phyloP scores from a whole-genome alignment of 805 yeast genomes.

The Debaryomyces prosopidis region DNA sequence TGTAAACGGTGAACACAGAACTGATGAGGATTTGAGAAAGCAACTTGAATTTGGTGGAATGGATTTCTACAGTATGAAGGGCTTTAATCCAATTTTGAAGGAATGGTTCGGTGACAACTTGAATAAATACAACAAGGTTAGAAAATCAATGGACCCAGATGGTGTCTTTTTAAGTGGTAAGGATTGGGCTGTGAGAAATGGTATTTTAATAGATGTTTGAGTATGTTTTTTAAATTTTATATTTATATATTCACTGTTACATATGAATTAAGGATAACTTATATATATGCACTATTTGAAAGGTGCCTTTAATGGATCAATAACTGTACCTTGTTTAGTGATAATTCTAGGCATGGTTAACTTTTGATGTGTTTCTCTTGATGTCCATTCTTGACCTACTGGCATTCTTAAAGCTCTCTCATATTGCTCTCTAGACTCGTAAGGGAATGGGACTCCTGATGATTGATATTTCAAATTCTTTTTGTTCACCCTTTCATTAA shows the following conservation, averaged over 20 bases:
- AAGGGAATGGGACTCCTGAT: slow-evolving; percentile 91
- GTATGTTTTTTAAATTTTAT: background rate
- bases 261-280: background rate
- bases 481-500: slow-evolving; percentile 84
- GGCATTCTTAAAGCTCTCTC: slow-evolving; percentile 94
- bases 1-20: slow-evolving; percentile 34
- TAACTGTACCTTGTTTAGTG: slow-evolving; percentile 83
- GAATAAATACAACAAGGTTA: slow-evolving; percentile 55
- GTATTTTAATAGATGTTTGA: slow-evolving; percentile 35
- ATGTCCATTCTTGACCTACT: slow-evolving; percentile 96
- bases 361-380: slow-evolving; percentile 82
- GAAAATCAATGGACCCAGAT: slow-evolving; percentile 74
- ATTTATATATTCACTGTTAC: background rate
- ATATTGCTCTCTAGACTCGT: slow-evolving; percentile 89
- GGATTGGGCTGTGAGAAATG: slow-evolving; percentile 83
- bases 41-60: slow-evolving; percentile 42
- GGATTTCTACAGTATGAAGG: slow-evolving; percentile 73
- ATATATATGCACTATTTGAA: slow-evolving; percentile 44
- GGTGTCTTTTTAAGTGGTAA: slow-evolving; percentile 77
- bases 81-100: slow-evolving; percentile 65
- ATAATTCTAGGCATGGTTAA: slow-evolving; percentile 86
- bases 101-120: slow-evolving; percentile 83
- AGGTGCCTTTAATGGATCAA: slow-evolving; percentile 91
- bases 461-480: slow-evolving; percentile 85
- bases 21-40: slow-evolving; percentile 37